A percentile compares a stretch with the other conserved stretches of the same genome.
Conservation (phyloP, 2,329 filamentous ascomycete genomes). For the Periconia sp. region DNA sequence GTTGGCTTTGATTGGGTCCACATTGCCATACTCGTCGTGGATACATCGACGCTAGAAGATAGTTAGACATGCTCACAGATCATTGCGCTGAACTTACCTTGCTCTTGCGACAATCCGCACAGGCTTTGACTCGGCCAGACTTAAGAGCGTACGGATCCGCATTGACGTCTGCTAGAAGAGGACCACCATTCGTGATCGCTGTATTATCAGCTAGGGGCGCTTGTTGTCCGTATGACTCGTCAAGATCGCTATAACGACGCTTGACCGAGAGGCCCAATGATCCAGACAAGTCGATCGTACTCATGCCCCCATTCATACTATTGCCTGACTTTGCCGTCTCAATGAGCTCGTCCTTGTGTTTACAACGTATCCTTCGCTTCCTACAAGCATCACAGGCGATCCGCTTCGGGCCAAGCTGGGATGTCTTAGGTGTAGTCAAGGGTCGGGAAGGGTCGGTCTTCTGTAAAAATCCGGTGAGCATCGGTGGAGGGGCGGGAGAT, state of each 20-base stretch:
- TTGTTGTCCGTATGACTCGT: slow-evolving; percentile 13
- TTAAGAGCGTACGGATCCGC: slow-evolving; percentile 54
- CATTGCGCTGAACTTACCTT: slow-evolving; percentile 57
- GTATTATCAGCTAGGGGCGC: slow-evolving; percentile 12
- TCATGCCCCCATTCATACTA: slow-evolving; percentile 26
- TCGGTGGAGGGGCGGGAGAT: slow-evolving; percentile 30
- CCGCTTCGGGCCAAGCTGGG: slow-evolving; percentile 64
- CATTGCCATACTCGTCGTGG: slow-evolving; percentile 68
- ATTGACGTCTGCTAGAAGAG: slow-evolving; percentile 42
- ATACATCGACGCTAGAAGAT: slow-evolving; percentile 66
- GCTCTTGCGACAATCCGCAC: slow-evolving; percentile 70
- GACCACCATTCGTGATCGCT: slow-evolving; percentile 31
- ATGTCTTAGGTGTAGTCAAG: slow-evolving; percentile 60
- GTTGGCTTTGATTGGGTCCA: slow-evolving; percentile 68
- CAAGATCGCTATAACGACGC: slow-evolving; percentile 39
- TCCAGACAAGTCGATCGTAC: slow-evolving; percentile 38
- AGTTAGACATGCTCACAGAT: slow-evolving; percentile 20
- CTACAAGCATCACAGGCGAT: slow-evolving; percentile 69
- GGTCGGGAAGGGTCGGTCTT: slow-evolving; percentile 44
- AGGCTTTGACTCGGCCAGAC: slow-evolving; percentile 68
- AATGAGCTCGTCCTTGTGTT: slow-evolving; percentile 64
- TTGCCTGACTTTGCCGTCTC: slow-evolving; percentile 32
- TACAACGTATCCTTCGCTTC: slow-evolving; percentile 66
- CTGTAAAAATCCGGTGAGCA: slow-evolving; percentile 43
- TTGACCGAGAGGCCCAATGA: slow-evolving; percentile 42